Conservation (phyloP, 2,329 filamentous ascomycete species). For the Coniochaeta ligniaria region DNA sequence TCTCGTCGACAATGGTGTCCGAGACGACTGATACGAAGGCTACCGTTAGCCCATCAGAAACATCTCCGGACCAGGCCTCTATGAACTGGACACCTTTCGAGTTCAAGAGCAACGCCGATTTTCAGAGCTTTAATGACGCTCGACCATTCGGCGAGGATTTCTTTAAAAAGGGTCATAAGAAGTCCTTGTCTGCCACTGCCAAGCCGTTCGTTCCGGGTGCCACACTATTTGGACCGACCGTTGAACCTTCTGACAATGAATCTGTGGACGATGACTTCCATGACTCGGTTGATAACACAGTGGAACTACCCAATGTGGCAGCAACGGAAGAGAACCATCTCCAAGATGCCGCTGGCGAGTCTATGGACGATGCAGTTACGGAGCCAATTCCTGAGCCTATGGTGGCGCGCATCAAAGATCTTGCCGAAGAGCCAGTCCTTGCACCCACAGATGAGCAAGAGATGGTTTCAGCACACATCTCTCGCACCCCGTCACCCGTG, state of each 20-base stretch:
- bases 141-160: conserved; percentile 38
- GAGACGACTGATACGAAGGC: conserved; percentile 46
- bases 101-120: conserved; percentile 41
- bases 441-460: neutral
- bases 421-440: conserved; percentile 12
- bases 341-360: conserved; percentile 1
- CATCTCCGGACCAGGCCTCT: conserved; percentile 40
- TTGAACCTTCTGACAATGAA: conserved; percentile 13
- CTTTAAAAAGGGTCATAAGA: conserved; percentile 39
- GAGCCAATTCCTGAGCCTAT: conserved; percentile 10
- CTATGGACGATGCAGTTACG: conserved; percentile 9
- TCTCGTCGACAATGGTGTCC: conserved; percentile 45
- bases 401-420: conserved; percentile 10
- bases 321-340: conserved; percentile 8
- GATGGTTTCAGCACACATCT: neutral
- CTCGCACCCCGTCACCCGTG: neutral
- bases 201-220: conserved; percentile 56
- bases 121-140: conserved; percentile 44
- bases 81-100: conserved; percentile 55
- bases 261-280: conserved; percentile 12
- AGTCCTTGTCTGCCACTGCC: conserved; percentile 63
- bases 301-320: neutral
- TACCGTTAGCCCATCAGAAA: conserved; percentile 44
- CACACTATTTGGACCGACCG: conserved; percentile 16
- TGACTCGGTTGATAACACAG: neutral